phyloP scores from a whole-genome alignment of 257 asterid genomes.

The Jacaranda copaia region DNA sequence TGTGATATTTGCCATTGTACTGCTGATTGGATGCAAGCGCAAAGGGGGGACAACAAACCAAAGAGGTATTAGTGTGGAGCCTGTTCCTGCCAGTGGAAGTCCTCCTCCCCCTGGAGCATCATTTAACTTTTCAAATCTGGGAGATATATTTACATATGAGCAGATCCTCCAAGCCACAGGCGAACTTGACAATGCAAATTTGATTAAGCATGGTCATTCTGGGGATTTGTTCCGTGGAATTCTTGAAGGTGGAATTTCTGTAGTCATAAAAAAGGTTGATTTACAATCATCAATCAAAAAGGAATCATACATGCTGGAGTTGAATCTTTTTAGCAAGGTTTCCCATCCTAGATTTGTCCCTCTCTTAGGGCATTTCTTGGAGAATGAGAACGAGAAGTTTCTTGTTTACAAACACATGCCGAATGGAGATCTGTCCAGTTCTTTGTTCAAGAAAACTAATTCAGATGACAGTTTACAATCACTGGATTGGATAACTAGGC shows the following conservation, averaged over 20 bases:
- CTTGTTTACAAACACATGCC: conserved; percentile 88
- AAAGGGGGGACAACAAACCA: conserved; percentile 61
- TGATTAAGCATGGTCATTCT: conserved; percentile 85
- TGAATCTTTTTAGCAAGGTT: conserved; percentile 72
- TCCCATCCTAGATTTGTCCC: conserved; percentile 87
- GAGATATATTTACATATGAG: conserved; percentile 77
- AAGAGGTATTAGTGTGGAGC: conserved; percentile 70
- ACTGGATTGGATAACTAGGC: conserved; percentile 96
- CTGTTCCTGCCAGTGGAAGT: conserved; percentile 63
- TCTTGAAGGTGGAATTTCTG: conserved; percentile 77
- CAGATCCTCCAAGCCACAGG: conserved; percentile 83
- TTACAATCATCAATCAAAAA: conserved; percentile 58
- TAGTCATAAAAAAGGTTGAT: conserved; percentile 75
- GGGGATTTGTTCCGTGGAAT: conserved; percentile 80
- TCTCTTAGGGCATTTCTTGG: conserved; percentile 90
- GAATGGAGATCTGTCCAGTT: conserved; percentile 80
- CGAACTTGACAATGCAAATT: conserved; percentile 62
- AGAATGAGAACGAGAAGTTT: conserved; percentile 81
- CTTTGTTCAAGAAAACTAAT: conserved; percentile 75
- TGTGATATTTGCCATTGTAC: conserved; percentile 41
- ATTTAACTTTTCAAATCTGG: conserved; percentile 63
- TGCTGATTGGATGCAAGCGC: conserved; percentile 63
- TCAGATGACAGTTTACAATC: conserved; percentile 74
- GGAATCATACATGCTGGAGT: conserved; percentile 68
- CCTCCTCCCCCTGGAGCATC: conserved; percentile 55